Base-by-base conservation (phyloP, 495 filamentous ascomycete genomes). In the Penicilliopsis zonata region DNA sequence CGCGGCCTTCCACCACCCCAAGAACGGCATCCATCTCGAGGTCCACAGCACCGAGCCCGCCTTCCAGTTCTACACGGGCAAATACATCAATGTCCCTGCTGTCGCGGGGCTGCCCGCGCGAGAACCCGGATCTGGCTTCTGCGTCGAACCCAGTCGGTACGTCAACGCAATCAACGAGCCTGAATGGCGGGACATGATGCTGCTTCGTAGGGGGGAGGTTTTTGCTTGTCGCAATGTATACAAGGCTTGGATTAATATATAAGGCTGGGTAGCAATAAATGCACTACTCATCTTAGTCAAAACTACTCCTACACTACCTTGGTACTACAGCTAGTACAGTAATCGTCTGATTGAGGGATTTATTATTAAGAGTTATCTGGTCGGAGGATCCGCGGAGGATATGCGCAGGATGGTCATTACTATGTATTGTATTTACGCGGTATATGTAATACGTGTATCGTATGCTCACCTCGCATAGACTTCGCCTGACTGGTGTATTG, bases 41-140 rank as follows among this genome's bases (percentile, higher is more conserved):
- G 76, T 92, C 6, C 58, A 73, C 43, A 86, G 80, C 59, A 95
- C 86, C 0, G 87, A 95, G 57, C 90, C 90, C 1, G 85, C 87
- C 0, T 95, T 94, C 70, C 87, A 94, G 53, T 92, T 92, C 60
- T 95, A 95, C 59, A 92, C 84, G 0, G 90, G 86, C 28, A 79
- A 82, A 44, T 75, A 73, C 43, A 82, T 90, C 41, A 62, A 86
- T 41, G 75, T 90, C n/a, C 79, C 76, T 1, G 74, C 65, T 23
- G 72, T 80, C 9, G 74, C 69, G 9, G 78, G 74, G 0, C 48
- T 72, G 9, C 72, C 79, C 0, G 69, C 75, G 0, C 71, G 82
- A 12, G 69, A 61, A 0, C 44, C 73, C 7, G 68, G 82, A 22
- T 69, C 76, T 12, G 88, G 83, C 0, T 88, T 94, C 59, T 90